Percentiles rank a stretch among this genome's conserved stretches.
phyloP scores from a whole-genome alignment of 1,284 basidiomycete species.

The Cystobasidium slooffiae region DNA sequence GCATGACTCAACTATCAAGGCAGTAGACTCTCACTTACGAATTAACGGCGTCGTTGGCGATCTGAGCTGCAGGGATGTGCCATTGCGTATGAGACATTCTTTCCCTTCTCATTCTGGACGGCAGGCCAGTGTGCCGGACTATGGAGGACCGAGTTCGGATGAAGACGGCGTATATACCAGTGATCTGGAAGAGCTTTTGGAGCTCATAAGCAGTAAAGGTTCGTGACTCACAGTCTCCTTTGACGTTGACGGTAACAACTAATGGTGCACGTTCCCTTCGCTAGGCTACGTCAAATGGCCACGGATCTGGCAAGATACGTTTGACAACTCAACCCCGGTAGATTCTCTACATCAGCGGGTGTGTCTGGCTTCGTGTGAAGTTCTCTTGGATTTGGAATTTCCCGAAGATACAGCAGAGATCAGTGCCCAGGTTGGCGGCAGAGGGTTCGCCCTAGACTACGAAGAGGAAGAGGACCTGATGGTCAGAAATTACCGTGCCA shows the following conservation, averaged over 20 bases:
- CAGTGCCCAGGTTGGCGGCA: conserved; percentile 35
- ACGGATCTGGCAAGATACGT: conserved; percentile 42
- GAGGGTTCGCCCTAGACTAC: conserved; percentile 24
- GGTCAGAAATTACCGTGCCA: conserved; percentile 34
- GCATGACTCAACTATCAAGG: conserved; percentile 39
- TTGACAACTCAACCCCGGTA: conserved; percentile 27
- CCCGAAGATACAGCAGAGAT: conserved; percentile 41
- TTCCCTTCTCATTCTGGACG: neutral
- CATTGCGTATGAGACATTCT: conserved; percentile 20
- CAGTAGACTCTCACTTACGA: conserved; percentile 40
- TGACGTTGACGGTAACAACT: too few relatives aligned
- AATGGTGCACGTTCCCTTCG: neutral
- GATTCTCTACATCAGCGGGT: conserved; percentile 39
- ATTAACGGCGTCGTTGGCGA: conserved; percentile 37
- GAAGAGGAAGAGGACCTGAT: conserved; percentile 38
- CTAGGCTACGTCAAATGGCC: conserved; percentile 42
- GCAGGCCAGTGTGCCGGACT: neutral
- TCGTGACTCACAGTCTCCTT: neutral
- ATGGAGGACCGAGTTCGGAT: conserved; percentile 1
- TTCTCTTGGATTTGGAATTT: conserved; percentile 41
- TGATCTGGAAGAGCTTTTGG: conserved; percentile 35
- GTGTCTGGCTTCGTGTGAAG: conserved; percentile 30
- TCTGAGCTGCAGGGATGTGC: conserved; percentile 27
- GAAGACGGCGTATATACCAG: conserved; percentile 30
- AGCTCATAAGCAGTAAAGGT: conserved; percentile 31